Percentiles rank a stretch among this genome's conserved stretches.
These are phyloP conservation scores for Mycena venus DNA, from an alignment of 768 basidiomycete genomes.

Conservation along the genomic window DNA sequence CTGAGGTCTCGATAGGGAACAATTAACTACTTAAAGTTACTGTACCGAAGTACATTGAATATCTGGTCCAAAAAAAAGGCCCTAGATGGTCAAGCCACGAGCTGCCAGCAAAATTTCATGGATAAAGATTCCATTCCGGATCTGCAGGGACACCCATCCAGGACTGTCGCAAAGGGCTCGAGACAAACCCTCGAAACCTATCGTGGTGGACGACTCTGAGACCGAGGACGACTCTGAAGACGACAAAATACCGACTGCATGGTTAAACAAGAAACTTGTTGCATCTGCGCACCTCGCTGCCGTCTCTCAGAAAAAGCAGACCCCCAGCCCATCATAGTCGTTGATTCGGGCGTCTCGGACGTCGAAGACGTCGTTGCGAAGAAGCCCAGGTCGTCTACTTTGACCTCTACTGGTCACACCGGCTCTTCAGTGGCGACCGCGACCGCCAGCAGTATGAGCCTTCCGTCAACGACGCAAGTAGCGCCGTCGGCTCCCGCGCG, in stretches of 20 bases:
- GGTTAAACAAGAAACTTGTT: neutral
- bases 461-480: neutral
- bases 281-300: neutral
- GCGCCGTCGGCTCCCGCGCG: constrained; percentile 66
- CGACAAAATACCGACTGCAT: neutral
- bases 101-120: too few species aligned
- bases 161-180: neutral
- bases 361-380: neutral
- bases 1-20: too few species aligned
- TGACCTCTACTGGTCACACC: neutral
- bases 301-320: neutral
- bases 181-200: neutral
- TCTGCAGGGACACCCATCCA: neutral
- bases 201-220: constrained; percentile 16
- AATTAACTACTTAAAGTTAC: too few species aligned
- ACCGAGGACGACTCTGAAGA: constrained; percentile 19
- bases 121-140: neutral
- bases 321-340: constrained; percentile 12
- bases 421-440: neutral
- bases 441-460: neutral
- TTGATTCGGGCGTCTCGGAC: constrained; percentile 12
- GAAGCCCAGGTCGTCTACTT: neutral
- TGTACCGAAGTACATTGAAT: too few species aligned
- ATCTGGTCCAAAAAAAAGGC: too few species aligned
- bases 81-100: too few species aligned